These are phyloP conservation scores for Rhodofomes roseus DNA, from an alignment of 1,284 basidiomycete genomes.

Conservation along the genomic window DNA sequence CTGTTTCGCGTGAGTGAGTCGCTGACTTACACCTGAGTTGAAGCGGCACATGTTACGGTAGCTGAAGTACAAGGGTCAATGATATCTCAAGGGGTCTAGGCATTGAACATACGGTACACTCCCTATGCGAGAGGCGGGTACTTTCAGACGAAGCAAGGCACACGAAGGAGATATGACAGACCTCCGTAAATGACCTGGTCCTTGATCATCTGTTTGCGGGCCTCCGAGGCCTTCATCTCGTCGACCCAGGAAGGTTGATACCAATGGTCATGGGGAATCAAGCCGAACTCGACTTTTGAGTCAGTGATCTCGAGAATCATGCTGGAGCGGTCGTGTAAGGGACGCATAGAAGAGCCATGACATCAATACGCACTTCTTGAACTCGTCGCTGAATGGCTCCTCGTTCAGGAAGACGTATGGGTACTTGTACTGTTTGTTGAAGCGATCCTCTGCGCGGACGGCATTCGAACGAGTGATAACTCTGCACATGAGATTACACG, in stretches of 20 bases:
- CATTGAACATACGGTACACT: slow-evolving; percentile 51
- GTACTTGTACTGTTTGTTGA: slow-evolving; percentile 84
- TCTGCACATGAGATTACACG: neutral
- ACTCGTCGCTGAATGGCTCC: slow-evolving; percentile 70
- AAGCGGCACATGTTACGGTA: slow-evolving; percentile 94
- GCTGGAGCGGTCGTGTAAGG: slow-evolving; percentile 32
- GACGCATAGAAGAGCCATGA: neutral
- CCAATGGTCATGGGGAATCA: slow-evolving; percentile 84
- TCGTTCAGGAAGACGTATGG: slow-evolving; percentile 90
- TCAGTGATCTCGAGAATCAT: slow-evolving; percentile 65
- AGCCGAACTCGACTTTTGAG: slow-evolving; percentile 72
- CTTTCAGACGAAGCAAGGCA: neutral
- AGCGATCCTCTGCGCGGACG: slow-evolving; percentile 62
- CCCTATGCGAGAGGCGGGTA: slow-evolving; percentile 40
- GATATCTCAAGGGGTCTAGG: slow-evolving; percentile 6
- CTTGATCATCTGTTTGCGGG: slow-evolving; percentile 75
- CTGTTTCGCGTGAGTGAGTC: neutral
- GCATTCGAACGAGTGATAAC: neutral
- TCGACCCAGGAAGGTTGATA: slow-evolving; percentile 82
- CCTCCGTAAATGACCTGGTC: slow-evolving; percentile 88
- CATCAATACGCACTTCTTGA: slow-evolving; percentile 54
- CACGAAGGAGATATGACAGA: slow-evolving; percentile 22
- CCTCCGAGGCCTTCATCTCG: slow-evolving; percentile 68
- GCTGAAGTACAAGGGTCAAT: slow-evolving; percentile 28
- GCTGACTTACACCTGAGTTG: slow-evolving; percentile 80